These are phyloP conservation scores for Candida ascalaphidarum DNA, from an alignment of 805 yeast genomes.

Conservation along the genomic window DNA sequence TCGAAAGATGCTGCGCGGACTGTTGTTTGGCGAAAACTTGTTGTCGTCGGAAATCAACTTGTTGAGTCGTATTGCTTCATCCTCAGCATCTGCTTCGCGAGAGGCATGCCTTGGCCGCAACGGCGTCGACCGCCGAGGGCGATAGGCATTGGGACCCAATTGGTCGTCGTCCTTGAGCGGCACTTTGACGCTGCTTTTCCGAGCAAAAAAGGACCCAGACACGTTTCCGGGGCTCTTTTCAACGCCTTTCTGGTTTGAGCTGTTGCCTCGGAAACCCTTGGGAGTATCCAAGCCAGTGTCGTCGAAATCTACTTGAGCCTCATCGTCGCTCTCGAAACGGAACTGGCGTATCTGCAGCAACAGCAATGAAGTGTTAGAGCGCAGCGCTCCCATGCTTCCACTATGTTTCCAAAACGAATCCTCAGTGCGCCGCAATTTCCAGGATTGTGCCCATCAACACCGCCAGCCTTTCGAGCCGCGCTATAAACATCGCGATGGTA, in stretches of 20 bases:
- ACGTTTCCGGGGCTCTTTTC: background rate
- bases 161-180: slow-evolving; percentile 6
- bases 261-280: slow-evolving; percentile 3
- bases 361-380: too few species aligned
- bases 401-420: too few species aligned
- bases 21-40: slow-evolving; percentile 11
- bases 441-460: too few species aligned
- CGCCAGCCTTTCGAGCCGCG: too few species aligned
- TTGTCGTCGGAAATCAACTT: slow-evolving; percentile 17
- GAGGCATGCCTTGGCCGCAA: too few species aligned
- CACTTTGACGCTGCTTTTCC: slow-evolving; percentile 3
- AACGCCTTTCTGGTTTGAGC: background rate
- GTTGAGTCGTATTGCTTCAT: slow-evolving; percentile 6
- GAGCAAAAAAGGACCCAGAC: background rate
- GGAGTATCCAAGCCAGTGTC: slow-evolving; percentile 23
- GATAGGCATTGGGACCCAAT: too few species aligned
- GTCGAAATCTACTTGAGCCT: slow-evolving; percentile 20
- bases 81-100: slow-evolving; percentile 6
- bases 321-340: slow-evolving; percentile 1
- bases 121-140: too few species aligned
- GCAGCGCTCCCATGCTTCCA: too few species aligned
- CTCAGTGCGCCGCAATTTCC: too few species aligned
- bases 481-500: too few species aligned
- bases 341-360: slow-evolving; percentile 1
- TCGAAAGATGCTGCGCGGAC: slow-evolving; percentile 2